Percentiles rank a stretch among this genome's conserved stretches.
These are phyloP conservation scores for Ceriops zippeliana DNA, from an alignment of 345 rosid species.

Conservation along the genomic window DNA sequence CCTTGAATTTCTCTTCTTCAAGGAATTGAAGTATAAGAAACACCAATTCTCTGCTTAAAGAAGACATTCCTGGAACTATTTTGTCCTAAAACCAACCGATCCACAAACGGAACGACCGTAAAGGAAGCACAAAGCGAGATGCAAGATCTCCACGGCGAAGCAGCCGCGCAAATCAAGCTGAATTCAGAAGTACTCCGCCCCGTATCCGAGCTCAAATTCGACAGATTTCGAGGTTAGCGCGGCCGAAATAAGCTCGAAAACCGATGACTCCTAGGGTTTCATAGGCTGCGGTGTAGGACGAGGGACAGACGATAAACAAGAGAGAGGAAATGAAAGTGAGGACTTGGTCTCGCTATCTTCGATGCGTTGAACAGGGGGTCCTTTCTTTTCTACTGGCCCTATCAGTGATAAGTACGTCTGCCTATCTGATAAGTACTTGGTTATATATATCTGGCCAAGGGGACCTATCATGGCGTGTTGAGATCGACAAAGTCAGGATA, in stretches of 20 bases:
- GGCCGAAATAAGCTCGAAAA: slow-evolving; percentile 24
- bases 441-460: neutral
- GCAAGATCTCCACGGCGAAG: neutral
- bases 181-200: slow-evolving; percentile 11
- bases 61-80: slow-evolving; percentile 45
- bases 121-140: neutral
- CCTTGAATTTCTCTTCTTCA: slow-evolving; percentile 86
- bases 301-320: slow-evolving; percentile 35
- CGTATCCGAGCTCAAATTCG: slow-evolving; percentile 25
- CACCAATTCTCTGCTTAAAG: slow-evolving; percentile 87
- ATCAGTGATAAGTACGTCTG: accelerated
- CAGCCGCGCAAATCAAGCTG: neutral
- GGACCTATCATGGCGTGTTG: slow-evolving; percentile 18
- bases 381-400: slow-evolving; percentile 34
- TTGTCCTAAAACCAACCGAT: slow-evolving; percentile 1
- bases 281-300: slow-evolving; percentile 38
- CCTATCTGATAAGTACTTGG: accelerated
- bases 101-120: slow-evolving; percentile 8
- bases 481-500: slow-evolving; percentile 17
- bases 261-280: slow-evolving; percentile 73
- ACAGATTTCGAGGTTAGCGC: slow-evolving; percentile 13
- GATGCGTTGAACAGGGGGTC: slow-evolving; percentile 66
- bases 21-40: slow-evolving; percentile 91
- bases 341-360: slow-evolving; percentile 80
- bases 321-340: slow-evolving; percentile 17